phyloP scores from a whole-genome alignment of 495 filamentous ascomycete species.

The Coniosporium apollinis region DNA sequence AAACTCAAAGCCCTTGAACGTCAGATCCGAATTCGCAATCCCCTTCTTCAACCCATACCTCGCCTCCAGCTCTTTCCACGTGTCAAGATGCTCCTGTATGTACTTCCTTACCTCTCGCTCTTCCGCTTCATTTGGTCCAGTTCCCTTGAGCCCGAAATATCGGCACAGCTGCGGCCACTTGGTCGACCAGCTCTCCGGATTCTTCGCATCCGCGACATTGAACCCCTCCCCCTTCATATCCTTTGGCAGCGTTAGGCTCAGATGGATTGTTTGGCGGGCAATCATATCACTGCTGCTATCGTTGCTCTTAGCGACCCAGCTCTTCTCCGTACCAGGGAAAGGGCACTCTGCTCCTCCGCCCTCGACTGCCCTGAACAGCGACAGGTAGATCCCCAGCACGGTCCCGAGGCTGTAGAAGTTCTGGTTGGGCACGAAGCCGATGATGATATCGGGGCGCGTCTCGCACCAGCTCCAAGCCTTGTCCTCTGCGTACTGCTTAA shows the following conservation, averaged over 20 bases:
- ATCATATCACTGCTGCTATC: conserved; percentile 19
- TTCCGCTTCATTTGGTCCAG: conserved; percentile 3
- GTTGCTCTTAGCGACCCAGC: conserved; percentile 15
- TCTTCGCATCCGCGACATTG: conserved; percentile 19
- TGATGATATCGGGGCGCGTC: conserved; percentile 21
- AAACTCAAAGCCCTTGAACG: conserved; percentile 17
- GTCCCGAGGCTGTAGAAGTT: conserved; percentile 18
- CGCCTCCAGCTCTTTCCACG: conserved; percentile 16
- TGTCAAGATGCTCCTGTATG: conserved; percentile 16
- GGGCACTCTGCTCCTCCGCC: conserved; percentile 15
- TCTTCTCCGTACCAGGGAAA: conserved; percentile 17
- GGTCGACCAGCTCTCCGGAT: conserved; percentile 11
- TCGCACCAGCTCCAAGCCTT: conserved; percentile 20
- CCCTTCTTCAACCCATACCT: conserved; percentile 18
- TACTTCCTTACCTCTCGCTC: conserved; percentile 14
- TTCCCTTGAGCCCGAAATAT: conserved; percentile 20
- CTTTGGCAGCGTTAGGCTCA: conserved; percentile 8
- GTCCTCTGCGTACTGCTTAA: conserved; percentile 13
- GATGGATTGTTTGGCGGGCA: conserved; percentile 17
- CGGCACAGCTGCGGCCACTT: conserved; percentile 19
- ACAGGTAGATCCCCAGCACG: conserved; percentile 16
- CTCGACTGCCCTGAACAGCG: conserved; percentile 13
- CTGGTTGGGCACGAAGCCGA: conserved; percentile 22
- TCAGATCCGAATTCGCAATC: conserved; percentile 14
- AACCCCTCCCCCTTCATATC: conserved; percentile 14